Evolutionary conservation across 2,329 filamentous ascomycete genomes (phyloP), one percentile per base, ranked within the genome.

Genomic region (Thielaviopsis ethacetica): DNA sequence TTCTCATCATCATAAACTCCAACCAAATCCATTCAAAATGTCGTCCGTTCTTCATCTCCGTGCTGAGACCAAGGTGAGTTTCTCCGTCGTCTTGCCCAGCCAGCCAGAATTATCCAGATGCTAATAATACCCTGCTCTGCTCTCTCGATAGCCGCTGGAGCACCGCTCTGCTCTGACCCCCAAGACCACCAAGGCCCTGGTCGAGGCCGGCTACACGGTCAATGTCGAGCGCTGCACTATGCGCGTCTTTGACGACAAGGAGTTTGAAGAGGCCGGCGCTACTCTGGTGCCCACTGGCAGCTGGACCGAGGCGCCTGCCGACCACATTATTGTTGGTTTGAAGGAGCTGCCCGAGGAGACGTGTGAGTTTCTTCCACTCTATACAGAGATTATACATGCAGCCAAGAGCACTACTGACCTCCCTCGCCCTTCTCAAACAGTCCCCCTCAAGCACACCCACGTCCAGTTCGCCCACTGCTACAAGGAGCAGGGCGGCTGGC

Each of bases 401-500:
- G 30, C 30, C 56, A 53, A 38, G 30, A 21, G 7, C 19, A 17
- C 53, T 26, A 15, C 30, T 53, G 21, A 53, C 30, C 2, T 26
- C 9, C 51, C 13, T 34, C 13, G 44, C 38, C 27, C n/a, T 5
- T 3, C 6, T 26, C 15, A 2, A 44, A 47, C 34, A 72, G 73
- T 82, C 67, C 83, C 85, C 50, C 78, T 90, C 57, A 81, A 85
- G 73, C 86, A 91, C 68, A 81, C 81, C 22, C 82, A 86, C 67
- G 77, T 87, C 63, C 80, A 84, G 65, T 89, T 90, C 67, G 80
- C 80, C 44, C 84, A 89, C 69, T 85, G 82, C 72, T 88, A 84
- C 74, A 89, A 90, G 77, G 73, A 80, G 64, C 88, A 93, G 72
- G 81, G 73, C 27, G 85, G 85, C 27, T 95, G 88, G 88, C 81